Base-by-base conservation (phyloP, 257 asterid species). In the Jacaranda mimosifolia region DNA sequence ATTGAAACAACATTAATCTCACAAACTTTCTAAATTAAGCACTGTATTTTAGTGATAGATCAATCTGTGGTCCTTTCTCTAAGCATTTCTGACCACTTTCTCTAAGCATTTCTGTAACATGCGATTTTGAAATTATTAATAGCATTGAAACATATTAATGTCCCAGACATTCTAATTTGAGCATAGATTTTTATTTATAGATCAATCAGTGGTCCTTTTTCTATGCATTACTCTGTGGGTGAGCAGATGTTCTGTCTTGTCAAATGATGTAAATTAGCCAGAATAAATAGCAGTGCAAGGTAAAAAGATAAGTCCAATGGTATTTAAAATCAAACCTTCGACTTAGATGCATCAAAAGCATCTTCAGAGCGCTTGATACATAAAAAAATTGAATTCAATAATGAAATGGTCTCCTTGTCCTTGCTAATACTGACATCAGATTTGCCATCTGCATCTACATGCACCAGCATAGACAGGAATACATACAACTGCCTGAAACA, bases 401-500 rank as follows among this genome's bases (percentile, higher is more conserved):
- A 77, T 13, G 91, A 85, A 72, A 89, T 72, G 62, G 87, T 91
- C 70, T 92, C 98, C 87, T 87, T 90, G 80, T 92, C 92, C 85
- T 83, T 94, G 88, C 81, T 86, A 74, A 72, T 68, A 81, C 71
- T 77, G 83, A 64, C 78, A 81, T 91, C 93, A 74, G 91, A 82
- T 82, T 92, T 91, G 42, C 90, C 89, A 62, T 90, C 97, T 77
- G 85, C 94, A 70, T 92, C 94, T 70, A 87, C 95, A 59, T 86
- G 91, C 85, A 92, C 86, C 87, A 96, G 89, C 99, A 89, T 90
- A 57, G 99, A 92, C 73, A 96, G 90, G 87, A 96, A 91, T 65
- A 89, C 69, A 80, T 91, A 77, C 82, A 91, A 78, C 73, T 93
- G 91, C 97, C 99, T 95, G 92, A 70, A 84, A 84, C 55, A 83